These are phyloP conservation scores for Dryas octopetala DNA, from an alignment of 306 rosid species.

Conservation along the genomic window DNA sequence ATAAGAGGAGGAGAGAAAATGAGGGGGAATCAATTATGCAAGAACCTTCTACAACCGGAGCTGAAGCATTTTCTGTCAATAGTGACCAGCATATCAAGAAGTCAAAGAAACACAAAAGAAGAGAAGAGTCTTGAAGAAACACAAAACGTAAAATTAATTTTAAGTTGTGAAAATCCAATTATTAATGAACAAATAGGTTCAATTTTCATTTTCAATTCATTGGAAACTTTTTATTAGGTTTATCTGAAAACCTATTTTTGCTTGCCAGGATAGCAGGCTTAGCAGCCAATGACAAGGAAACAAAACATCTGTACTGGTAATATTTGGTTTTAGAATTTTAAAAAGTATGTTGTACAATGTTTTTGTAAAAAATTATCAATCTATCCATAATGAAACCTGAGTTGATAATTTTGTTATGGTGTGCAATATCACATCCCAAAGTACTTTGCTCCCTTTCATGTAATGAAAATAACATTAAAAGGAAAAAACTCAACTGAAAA, in stretches of 20 bases:
- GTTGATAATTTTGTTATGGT: too few relatives aligned
- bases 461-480: too few relatives aligned
- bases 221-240: not conserved
- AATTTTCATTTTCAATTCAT: not conserved
- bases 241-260: not conserved
- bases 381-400: not conserved
- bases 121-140: slow-evolving; percentile 4
- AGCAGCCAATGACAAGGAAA: too few relatives aligned
- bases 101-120: slow-evolving; percentile 15
- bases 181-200: not conserved
- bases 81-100: slow-evolving; percentile 10
- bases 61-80: not conserved
- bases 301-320: not conserved
- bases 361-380: not conserved
- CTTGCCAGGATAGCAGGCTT: not conserved
- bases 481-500: too few relatives aligned
- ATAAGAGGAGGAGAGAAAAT: slow-evolving; percentile 45
- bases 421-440: too few relatives aligned
- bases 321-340: not conserved
- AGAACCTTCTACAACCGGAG: slow-evolving; percentile 9
- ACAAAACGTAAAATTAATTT: not conserved
- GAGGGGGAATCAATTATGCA: slow-evolving; percentile 33
- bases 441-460: too few relatives aligned
- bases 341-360: not conserved
- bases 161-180: not conserved